Percentiles rank a stretch among this genome's conserved stretches.
These are phyloP conservation scores for Jatropha curcas DNA, from an alignment of 345 rosid genomes.

Conservation along the genomic window DNA sequence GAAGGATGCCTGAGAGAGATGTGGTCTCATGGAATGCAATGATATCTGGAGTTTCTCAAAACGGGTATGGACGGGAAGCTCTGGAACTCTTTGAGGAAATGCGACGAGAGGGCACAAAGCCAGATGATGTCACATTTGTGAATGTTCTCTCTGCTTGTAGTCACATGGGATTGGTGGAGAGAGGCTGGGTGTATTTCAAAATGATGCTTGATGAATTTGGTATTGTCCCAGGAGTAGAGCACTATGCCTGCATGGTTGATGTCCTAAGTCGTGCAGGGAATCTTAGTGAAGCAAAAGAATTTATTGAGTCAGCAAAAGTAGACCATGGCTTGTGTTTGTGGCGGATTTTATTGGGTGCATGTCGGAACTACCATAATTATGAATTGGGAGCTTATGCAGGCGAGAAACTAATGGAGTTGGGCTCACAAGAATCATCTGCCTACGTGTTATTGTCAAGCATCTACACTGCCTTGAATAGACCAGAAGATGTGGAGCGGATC, in stretches of 20 bases:
- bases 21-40: slow-evolving; percentile 35
- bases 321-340: slow-evolving; percentile 68
- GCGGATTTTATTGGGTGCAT: slow-evolving; percentile 68
- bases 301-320: slow-evolving; percentile 63
- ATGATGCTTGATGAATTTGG: slow-evolving; percentile 30
- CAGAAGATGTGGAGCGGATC: slow-evolving; percentile 55
- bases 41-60: slow-evolving; percentile 36
- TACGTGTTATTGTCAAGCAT: slow-evolving; percentile 56
- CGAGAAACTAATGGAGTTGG: slow-evolving; percentile 68
- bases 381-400: slow-evolving; percentile 74
- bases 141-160: slow-evolving; percentile 35
- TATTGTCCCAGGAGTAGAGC: slow-evolving; percentile 25
- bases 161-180: slow-evolving; percentile 35
- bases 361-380: slow-evolving; percentile 54
- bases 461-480: slow-evolving; percentile 54
- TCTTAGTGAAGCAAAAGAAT: slow-evolving; percentile 49
- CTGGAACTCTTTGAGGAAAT: slow-evolving; percentile 32
- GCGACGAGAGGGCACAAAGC: slow-evolving; percentile 26
- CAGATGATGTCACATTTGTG: slow-evolving; percentile 32
- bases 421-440: slow-evolving; percentile 70
- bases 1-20: slow-evolving; percentile 27
- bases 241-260: slow-evolving; percentile 36
- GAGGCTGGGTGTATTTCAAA: slow-evolving; percentile 22
- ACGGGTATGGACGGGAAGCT: slow-evolving; percentile 30
- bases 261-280: slow-evolving; percentile 32